Evolutionary conservation across 805 yeast species (phyloP), one percentile per base, ranked within the genome.

Genomic region (Barnettozyma salicaria): DNA sequence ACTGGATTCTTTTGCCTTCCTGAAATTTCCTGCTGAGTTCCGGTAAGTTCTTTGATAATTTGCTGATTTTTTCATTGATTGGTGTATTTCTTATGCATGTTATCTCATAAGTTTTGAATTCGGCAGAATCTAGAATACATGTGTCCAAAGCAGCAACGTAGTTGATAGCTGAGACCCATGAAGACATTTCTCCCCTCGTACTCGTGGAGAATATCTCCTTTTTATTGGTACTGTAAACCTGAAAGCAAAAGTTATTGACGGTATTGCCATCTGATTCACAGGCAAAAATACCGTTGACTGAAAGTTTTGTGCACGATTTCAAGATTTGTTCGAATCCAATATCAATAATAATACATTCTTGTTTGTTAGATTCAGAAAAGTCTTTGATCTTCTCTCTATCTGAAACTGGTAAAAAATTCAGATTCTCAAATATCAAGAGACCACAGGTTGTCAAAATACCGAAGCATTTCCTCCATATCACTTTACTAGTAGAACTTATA

Each of bases 161-260:
- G 45, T 78, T 77, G 48, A 78, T 72, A 7, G 72, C 56, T 23
- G 61, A 63, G 27, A 79, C 67, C 89, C 89, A 81, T 17, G 71
- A 70, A n/a, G 58, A 50, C 56, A 71, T 59, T 27, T 77, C 84
- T 17, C 57, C 56, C n/a, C 55, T 52, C 17, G 60, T 59, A 6
- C 52, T 57, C 11, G 77, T 74, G 47, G 60, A 60, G 50, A 66
- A 71, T 2, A 59, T 48, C 27, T 59, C 61, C 36, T 61, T 67
- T 22, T 66, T 60, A 33, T 60, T 62, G 16, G 60, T 58, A 12
- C 68, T 68, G 49, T 65, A 68, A 8, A 71, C 52, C 39, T 60
- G 61, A 43, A 60, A 71, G 38, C 61, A 19, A 40, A 40, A 31
- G 36, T 30, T 36, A 5, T 28, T 36, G 12, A 19, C 28, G 19